Base-by-base conservation (phyloP, 2,329 filamentous ascomycete species). In the Colletotrichum musae region DNA sequence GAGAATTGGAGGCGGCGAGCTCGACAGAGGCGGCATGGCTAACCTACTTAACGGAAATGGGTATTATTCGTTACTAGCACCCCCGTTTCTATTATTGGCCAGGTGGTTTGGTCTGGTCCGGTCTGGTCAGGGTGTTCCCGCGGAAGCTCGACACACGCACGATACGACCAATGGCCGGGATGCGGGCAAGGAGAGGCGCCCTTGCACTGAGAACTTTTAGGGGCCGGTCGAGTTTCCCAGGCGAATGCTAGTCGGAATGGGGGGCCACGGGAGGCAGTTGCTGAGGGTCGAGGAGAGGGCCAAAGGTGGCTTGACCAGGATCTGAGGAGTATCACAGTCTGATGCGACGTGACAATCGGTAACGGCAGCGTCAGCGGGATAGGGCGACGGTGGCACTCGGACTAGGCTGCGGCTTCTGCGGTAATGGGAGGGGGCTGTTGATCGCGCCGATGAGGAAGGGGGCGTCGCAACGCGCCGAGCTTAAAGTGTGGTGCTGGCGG, bases 401-500 rank as follows among this genome's bases (percentile, higher is more conserved):
- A 41, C 56, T 56, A 26, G 56, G 21, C 5, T 9, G 56, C 21
- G 62, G 28, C 43, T 43, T 48, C 51, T 66, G 62, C 51, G 26
- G 43, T 48, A 54, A 56, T 50, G 56, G 47, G 53, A 48, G 32
- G 32, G 32, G 32, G 32, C 32, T 36, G 32, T 36, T 45, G 58
- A 45, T 57, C 41, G 60, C 52, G 60, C 43, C 60, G 52, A 63
- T 63, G 52, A 63, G 60, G 41, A 32, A 63, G 52, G 60, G 60
- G 21, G 61, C 56, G 66, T 69, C 66, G 62, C 66, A 69, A 50
- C n/a, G 51, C 28, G 26, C 51, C 28, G 62, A 69, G 62, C 66
- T 66, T 61, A 66, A 69, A 61, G 36, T 60, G 36, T 66, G 62
- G 66, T 32, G 18, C 62, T 66, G 32, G 54, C 51, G 43, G 62